Conservation (phyloP, 1,284 basidiomycete species). For the Austropuccinia psidii region DNA sequence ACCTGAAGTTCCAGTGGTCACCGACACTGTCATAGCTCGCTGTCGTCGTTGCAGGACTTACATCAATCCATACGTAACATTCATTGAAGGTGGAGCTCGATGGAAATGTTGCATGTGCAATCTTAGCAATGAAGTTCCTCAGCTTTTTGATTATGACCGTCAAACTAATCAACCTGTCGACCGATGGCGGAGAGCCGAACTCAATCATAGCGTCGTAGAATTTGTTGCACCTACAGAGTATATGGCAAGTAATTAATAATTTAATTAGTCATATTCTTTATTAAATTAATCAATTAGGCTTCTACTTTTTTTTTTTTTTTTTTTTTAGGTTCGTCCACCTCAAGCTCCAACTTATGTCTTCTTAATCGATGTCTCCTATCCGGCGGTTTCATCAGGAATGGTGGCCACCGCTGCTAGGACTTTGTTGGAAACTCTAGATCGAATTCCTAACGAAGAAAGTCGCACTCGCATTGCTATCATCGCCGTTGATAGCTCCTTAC, state of each 20-base stretch:
- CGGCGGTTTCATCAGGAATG: conserved; percentile 90
- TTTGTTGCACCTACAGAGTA: conserved; percentile 98
- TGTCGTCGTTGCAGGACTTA: conserved; percentile 95
- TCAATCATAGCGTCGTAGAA: conserved; percentile 89
- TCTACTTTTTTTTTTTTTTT: not conserved
- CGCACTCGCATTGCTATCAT: conserved; percentile 89
- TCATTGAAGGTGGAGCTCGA: conserved; percentile 95
- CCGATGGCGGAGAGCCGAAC: conserved; percentile 84
- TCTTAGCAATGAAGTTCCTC: conserved; percentile 96
- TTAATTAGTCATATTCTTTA: not conserved
- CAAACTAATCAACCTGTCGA: conserved; percentile 87
- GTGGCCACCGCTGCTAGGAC: conserved; percentile 94
- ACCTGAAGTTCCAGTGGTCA: conserved; percentile 68
- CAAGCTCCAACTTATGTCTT: conserved; percentile 96
- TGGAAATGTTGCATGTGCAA: conserved; percentile 99
- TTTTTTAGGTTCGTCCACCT: conserved; percentile 64
- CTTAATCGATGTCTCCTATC: conserved; percentile 90
- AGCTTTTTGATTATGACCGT: conserved; percentile 98
- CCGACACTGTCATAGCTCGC: conserved; percentile 92
- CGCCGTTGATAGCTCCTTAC: conserved; percentile 82
- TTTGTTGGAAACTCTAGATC: conserved; percentile 86
- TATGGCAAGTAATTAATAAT: conserved; percentile 58
- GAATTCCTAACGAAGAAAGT: conserved; percentile 87
- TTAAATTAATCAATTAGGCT: not conserved
- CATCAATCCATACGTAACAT: conserved; percentile 98